phyloP scores from a whole-genome alignment of 2,329 filamentous ascomycete genomes.

The Aspergillus vadensis region DNA sequence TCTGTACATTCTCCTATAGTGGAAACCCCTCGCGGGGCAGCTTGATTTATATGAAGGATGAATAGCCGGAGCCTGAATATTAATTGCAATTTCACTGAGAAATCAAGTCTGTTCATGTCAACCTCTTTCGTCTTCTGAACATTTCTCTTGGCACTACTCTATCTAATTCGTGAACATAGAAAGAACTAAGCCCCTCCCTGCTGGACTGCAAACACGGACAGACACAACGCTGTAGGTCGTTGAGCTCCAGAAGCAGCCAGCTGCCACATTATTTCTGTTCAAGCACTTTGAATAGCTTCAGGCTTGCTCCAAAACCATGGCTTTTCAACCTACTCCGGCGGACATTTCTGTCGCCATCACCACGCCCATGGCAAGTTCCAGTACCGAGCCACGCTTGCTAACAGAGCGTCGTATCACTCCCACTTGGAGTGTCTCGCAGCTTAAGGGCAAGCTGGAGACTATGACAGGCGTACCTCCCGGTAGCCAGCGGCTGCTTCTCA shows the following conservation, averaged over 20 bases:
- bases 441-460: constrained; percentile 86
- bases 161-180: not conserved
- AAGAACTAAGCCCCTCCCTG: not conserved
- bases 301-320: constrained; percentile 24
- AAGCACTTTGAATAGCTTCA: not conserved
- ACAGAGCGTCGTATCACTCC: constrained; percentile 91
- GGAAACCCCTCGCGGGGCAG: not conserved
- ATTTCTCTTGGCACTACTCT: not conserved
- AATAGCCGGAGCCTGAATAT: not conserved
- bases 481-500: constrained; percentile 74
- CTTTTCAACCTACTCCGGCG: constrained; percentile 40
- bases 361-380: constrained; percentile 24
- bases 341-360: constrained; percentile 46
- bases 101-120: not conserved
- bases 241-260: not conserved
- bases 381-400: constrained; percentile 47
- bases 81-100: not conserved
- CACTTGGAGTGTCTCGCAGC: constrained; percentile 81
- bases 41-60: not conserved
- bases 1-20: not conserved
- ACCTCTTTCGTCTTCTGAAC: too few species aligned
- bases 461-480: constrained; percentile 87
- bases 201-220: not conserved
- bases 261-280: not conserved
- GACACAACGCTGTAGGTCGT: not conserved